A percentile compares a stretch with the other conserved stretches of the same genome.
Conservation (phyloP, 257 asterid species). For the Scutellaria baicalensis region DNA sequence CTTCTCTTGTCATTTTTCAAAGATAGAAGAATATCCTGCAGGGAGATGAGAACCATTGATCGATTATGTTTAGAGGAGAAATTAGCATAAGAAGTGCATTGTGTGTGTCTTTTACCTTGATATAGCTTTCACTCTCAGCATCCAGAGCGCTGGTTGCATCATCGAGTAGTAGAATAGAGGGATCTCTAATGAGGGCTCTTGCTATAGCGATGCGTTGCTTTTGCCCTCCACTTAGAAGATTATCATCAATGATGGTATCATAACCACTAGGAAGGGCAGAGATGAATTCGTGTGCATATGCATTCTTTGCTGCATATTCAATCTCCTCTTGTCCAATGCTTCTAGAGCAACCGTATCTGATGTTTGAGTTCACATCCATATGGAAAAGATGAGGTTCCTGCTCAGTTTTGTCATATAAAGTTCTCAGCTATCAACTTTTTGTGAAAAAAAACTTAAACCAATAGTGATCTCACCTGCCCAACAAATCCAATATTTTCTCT, state of each 20-base stretch:
- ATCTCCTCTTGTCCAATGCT: conserved; percentile 35
- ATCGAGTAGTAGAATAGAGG: conserved; percentile 44
- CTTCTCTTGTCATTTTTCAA: conserved; percentile 20
- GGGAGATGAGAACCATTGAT: background rate
- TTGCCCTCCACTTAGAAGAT: conserved; percentile 56
- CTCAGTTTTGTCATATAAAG: background rate
- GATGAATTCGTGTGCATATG: conserved; percentile 42
- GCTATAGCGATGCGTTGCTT: conserved; percentile 73
- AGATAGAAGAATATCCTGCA: conserved; percentile 35
- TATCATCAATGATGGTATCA: conserved; percentile 36
- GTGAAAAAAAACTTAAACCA: background rate
- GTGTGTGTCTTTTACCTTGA: conserved; percentile 19
- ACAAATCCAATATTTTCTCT: conserved; percentile 51
- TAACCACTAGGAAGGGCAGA: conserved; percentile 48
- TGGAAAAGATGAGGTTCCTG: conserved; percentile 54
- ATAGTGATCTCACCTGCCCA: conserved; percentile 38
- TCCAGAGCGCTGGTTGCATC: conserved; percentile 73
- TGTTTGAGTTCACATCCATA: conserved; percentile 45
- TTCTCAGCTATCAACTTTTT: conserved; percentile 1
- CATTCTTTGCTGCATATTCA: conserved; percentile 43
- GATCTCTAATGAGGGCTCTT: conserved; percentile 57
- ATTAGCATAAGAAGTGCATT: background rate
- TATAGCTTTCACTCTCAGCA: conserved; percentile 45
- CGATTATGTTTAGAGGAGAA: background rate
- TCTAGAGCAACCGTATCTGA: conserved; percentile 39